Evolutionary conservation across 2,329 filamentous ascomycete species (phyloP), one percentile per base, ranked within the genome.

Genomic region (Parastagonospora avenae): DNA sequence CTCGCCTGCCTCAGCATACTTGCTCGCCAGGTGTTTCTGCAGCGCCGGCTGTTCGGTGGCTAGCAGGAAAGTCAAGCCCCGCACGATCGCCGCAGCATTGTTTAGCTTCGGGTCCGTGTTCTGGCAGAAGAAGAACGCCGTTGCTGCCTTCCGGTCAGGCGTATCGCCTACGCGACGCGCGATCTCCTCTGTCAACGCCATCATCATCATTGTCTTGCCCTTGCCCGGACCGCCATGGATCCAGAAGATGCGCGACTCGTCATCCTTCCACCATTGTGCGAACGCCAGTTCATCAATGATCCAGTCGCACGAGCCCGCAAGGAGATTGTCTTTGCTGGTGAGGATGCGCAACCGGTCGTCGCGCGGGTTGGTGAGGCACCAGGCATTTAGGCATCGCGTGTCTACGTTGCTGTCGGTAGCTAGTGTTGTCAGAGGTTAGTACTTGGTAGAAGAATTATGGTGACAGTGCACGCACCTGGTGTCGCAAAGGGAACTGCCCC

Each of bases 121-220:
- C 42, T 44, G 71, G 57, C 75, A 81, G 61, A 81, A 77, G 62
- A 79, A 79, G 51, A 61, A 52, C 2, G 30, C 28, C n/a, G 14
- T 28, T 36, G 15, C 31, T 28, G 42, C 42, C 16, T 37, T 45
- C 8, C 9, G 42, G 32, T 37, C 33, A 27, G 19, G 32, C 4
- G 42, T 37, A 14, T 31, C 40, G 29, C 40, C 28, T 32, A 42
- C 40, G 27, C 28, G 40, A 42, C 40, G 28, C 27, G 40, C 40
- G 10, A 45, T 27, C 42, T 42, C 39, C 27, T 29, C 39, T 12
- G 16, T 45, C 8, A 45, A 24, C 24, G 16, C 33, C 42, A 37
- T 45, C 32, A 33, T 35, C 32, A 49, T 16, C 46, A 43, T 49
- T 8, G 46, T 39, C 36, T 42, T 59, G 44, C 46, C 46, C 27